Base-by-base conservation (phyloP, 805 yeast genomes). In the Zygoascus ofunaensis region DNA sequence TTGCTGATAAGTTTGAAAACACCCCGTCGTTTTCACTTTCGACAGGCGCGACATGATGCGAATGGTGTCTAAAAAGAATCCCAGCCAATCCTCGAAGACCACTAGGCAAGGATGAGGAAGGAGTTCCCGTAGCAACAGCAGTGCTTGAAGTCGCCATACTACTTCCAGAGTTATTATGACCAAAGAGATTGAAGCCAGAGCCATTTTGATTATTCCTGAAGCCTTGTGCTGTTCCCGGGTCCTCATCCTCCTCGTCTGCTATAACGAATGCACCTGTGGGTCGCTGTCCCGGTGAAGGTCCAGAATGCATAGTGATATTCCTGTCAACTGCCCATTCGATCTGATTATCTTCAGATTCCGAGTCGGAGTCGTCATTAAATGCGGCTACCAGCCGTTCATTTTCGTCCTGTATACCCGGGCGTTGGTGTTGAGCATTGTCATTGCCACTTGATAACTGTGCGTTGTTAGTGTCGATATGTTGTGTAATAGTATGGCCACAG, bases 1-100 rank as follows among this genome's bases (percentile, higher is more conserved):
- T 90, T 2, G 97, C 97, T 55, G 84, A 76, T 54, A 92, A 62
- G 62, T 92, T 92, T 41, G 92, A 79, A 63, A 92, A 92, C 2
- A 92, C 98, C 8, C 97, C 98, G 60, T 92, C 98, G 47, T 69
- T 71, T 35, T 52, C 46, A 34, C 34, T 39, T 3, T 20, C 23
- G 30, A 24, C 20, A n/a, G 22, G 37, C 5, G 41, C 24, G 10
- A 36, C 26, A 12, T 44, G 32, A 26, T 41, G 19, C 10, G 28
- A 20, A 7, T 26, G 40, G 15, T 18, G 23, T 12, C 41, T 30
- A 4, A 39, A 20, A 17, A 34, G 20, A 24, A 10, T 22, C 39
- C 26, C 3, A 19, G 37, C 37, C 28, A 22, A 19, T 14, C 40
- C 40, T 12, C 33, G 22, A 24, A 34, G 19, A 24, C 20, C 18